Evolutionary conservation across 2,329 filamentous ascomycete genomes (phyloP).

Genomic region (Dactylonectria macrodidyma): DNA sequence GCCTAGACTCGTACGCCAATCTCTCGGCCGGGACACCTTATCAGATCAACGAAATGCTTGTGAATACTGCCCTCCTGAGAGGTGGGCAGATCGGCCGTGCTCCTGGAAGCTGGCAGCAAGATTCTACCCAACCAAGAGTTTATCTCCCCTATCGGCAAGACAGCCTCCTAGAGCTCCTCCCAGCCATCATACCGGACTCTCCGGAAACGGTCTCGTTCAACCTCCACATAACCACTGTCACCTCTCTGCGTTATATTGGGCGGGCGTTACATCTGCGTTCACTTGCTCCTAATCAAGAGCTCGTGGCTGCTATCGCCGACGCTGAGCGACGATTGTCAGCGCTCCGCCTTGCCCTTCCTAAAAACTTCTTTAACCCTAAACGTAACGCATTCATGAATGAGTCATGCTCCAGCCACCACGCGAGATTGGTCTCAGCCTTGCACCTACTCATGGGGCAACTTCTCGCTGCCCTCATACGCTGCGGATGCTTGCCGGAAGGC

Average conservation of each 20-base stretch:
- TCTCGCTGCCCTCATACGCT: not conserved
- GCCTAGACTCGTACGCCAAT: not conserved
- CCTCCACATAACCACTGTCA: not conserved
- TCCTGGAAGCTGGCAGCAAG: not conserved
- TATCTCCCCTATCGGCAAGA: not conserved
- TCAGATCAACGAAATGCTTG: not conserved
- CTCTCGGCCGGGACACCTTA: not conserved
- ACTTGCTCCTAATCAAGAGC: not conserved
- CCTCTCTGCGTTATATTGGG: not conserved
- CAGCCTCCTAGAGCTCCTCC: not conserved
- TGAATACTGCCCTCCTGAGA: not conserved
- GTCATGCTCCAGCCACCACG: not conserved
- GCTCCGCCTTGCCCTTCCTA: not conserved
- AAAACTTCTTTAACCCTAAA: conserved; percentile 1
- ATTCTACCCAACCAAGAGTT: not conserved
- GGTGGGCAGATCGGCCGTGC: not conserved
- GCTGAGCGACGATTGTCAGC: not conserved
- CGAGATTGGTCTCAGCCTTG: not conserved
- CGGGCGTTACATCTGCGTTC: not conserved
- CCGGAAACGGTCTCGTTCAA: not conserved
- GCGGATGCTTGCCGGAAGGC: not conserved
- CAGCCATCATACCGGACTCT: not conserved
- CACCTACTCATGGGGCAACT: conserved; percentile 4
- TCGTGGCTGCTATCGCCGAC: too few species aligned
- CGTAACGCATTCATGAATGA: conserved; percentile 1